Evolutionary conservation across 2,329 filamentous ascomycete species (phyloP).

Genomic region (Samsoniella hepiali): DNA sequence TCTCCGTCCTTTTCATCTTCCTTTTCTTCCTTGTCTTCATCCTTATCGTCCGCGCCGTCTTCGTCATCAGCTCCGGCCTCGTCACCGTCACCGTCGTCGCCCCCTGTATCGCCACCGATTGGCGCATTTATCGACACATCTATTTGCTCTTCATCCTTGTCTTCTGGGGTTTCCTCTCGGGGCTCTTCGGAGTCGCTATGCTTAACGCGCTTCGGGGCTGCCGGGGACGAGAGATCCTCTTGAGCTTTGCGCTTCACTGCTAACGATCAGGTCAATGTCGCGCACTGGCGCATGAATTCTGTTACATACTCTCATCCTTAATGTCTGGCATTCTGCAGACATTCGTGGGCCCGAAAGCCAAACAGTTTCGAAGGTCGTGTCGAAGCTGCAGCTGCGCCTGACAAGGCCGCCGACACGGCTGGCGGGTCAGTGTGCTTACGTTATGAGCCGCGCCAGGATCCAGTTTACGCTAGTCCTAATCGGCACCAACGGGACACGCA

Average conservation of each 20-base stretch:
- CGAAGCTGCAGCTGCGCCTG: conserved; percentile 7
- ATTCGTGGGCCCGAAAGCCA: background rate
- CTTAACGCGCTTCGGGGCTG: conserved; percentile 64
- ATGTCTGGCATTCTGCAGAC: conserved; percentile 26
- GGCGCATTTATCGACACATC: background rate
- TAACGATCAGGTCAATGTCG: conserved; percentile 25
- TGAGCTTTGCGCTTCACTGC: conserved; percentile 70
- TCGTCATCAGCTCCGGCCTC: conserved; percentile 11
- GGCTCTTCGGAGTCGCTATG: conserved; percentile 36
- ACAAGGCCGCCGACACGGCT: background rate
- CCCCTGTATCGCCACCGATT: background rate
- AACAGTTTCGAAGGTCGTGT: background rate
- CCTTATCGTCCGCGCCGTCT: conserved; percentile 3
- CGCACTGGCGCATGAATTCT: background rate
- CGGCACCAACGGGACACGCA: conserved; percentile 34
- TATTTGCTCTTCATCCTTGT: conserved; percentile 8
- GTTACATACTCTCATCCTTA: conserved; percentile 40
- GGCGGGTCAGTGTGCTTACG: conserved; percentile 28
- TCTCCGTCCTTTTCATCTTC: conserved; percentile 8
- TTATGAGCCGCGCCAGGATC: conserved; percentile 22
- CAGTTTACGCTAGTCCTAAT: conserved; percentile 31
- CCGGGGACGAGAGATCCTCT: conserved; percentile 60
- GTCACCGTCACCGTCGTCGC: background rate
- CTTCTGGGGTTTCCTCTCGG: background rate
- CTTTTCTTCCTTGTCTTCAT: conserved; percentile 11